Base-by-base conservation (phyloP, 2,329 filamentous ascomycete species). In the Exserohilum turcica region DNA sequence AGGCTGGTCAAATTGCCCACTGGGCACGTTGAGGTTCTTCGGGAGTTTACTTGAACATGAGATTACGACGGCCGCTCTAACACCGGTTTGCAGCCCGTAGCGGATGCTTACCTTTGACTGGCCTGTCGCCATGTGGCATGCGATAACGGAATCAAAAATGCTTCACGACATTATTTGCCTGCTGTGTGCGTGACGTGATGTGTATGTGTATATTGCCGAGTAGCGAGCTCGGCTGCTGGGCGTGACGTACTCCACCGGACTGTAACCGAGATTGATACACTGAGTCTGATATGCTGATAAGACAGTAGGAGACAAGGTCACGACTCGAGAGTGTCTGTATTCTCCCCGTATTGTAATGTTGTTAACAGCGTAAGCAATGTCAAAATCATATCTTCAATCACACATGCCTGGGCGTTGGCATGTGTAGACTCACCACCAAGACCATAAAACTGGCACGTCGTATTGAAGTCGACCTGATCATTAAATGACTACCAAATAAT, bases 91-190 rank as follows among this genome's bases (percentile, higher is more conserved):
- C 60, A 57, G 50, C 50, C 56, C 33, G 45, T 60, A 54, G 38
- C 43, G 63, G 56, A 55, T 57, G 63, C 64, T 61, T 63, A 65
- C 63, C 72, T 75, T 75, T 75, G 72, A 65, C 63, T 63, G 61
- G 62, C 46, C 60, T 58, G 65, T 71, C 59, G 66, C 70, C 67
- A 66, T 71, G 71, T 74, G 70, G 72, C 56, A 59, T 67, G 53
- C 58, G 60, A 68, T 60, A 68, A 61, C 57, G 59, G 67, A 66
- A 72, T 69, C 62, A 65, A 67, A 67, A 67, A 71, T 71, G 65
- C 66, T 73, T 70, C 71, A 73, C 70, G 70, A 72, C 63, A 71
- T 61, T 44, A n/a, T 39, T 28, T 24, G 29, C 18, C 31, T 47
- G 36, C 21, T 57, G 28, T 56, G 51, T 60, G 52, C 47, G 48